Base-by-base conservation (phyloP, 2,329 filamentous ascomycete species). In the Colletotrichum sp. region DNA sequence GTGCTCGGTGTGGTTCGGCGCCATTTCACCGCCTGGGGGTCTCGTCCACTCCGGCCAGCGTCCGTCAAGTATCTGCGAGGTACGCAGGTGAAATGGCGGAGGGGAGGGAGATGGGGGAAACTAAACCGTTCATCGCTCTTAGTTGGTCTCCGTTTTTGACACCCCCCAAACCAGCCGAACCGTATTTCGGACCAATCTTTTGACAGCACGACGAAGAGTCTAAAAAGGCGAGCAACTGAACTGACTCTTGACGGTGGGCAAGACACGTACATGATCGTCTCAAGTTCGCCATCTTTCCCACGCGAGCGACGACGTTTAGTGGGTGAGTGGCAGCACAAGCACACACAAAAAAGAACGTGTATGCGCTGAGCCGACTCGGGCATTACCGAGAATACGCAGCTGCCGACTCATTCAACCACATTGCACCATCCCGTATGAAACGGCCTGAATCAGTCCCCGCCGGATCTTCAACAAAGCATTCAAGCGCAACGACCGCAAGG, bases 1-100 rank as follows among this genome's bases (percentile, higher is more conserved):
- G 73, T 72, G 73, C 57, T 76, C 73, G 63, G 69, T 73, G 73
- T 69, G 73, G 28, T 73, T 76, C 73, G 73, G 73, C 73, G 73
- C 73, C 73, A 64, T 76, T 76, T 62, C 39, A 69, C 70, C 73
- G 57, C 70, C 59, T 59, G 10, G 10, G 24, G 39, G 67, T 55
- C 28, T 32, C 28, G 34, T 60, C 24, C 34, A 13, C 30, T 64
- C 68, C 52, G 72, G 57, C 28, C 44, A 65, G 44, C 30, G 44
- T 39, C 52, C 66, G 66, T 69, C 39, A 69, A 24, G 21, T 66
- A 49, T 66, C 36, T 26, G 15, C 34, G 28, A 66, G 63, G 63
- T 28, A 49, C 34, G 63, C 34, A 66, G 30, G 63, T 21, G 16
- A 24, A 66, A 10, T 21, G 18, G 39, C 26, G 24, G 63, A 49